Conservation (phyloP, 345 rosid genomes). For the Bruguiera parviflora region DNA sequence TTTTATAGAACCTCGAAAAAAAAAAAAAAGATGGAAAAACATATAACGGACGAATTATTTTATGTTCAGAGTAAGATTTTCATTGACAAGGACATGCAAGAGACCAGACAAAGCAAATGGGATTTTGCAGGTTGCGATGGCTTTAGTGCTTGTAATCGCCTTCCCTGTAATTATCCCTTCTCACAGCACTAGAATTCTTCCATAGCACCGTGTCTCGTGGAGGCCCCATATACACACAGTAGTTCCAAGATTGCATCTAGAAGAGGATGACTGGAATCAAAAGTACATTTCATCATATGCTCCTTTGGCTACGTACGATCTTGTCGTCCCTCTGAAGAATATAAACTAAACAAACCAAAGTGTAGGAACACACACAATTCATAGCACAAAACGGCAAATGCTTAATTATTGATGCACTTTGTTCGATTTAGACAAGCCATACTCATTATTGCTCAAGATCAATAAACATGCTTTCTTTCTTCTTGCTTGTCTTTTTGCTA, state of each 20-base stretch:
- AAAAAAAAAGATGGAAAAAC: too few relatives aligned
- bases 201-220: neutral
- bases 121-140: constrained; percentile 17
- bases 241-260: neutral
- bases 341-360: too few relatives aligned
- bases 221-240: too few relatives aligned
- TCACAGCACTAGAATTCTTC: neutral
- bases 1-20: too few relatives aligned
- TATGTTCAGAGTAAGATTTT: neutral
- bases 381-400: neutral
- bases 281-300: neutral
- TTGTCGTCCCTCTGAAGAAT: too few relatives aligned
- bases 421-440: neutral
- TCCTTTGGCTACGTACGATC: too few relatives aligned
- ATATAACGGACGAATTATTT: too few relatives aligned
- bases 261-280: neutral
- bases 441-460: neutral
- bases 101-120: constrained; percentile 13
- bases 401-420: neutral
- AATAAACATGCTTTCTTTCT: neutral
- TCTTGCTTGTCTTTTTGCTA: neutral
- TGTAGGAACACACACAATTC: neutral
- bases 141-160: constrained; percentile 19
- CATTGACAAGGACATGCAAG: neutral
- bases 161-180: constrained; percentile 13